Percentiles rank a stretch among this genome's conserved stretches.
phyloP scores from a whole-genome alignment of 225 moss, liverwort and hornwort species.

The Marchantia paleacea region DNA sequence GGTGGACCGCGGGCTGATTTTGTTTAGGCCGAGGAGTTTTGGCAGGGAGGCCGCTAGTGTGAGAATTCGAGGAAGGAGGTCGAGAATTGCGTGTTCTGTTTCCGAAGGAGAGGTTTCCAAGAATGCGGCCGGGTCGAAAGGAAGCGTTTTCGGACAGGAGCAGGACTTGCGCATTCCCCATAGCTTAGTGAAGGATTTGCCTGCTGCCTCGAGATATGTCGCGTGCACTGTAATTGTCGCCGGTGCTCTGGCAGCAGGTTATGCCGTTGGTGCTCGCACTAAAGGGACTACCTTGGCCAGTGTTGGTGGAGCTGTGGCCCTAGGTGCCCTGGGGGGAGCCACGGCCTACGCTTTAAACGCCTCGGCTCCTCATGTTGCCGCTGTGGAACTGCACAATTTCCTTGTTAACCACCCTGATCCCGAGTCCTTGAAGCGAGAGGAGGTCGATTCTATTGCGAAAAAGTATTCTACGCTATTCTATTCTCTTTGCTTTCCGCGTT shows the following conservation, averaged over 20 bases:
- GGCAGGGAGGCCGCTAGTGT: not conserved
- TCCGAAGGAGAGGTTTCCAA: conserved; percentile 16
- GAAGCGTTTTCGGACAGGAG: conserved; percentile 76
- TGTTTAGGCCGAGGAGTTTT: conserved; percentile 14
- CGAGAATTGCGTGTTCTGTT: conserved; percentile 28
- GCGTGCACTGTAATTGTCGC: conserved; percentile 76
- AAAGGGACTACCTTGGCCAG: conserved; percentile 54
- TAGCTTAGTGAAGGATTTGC: conserved; percentile 71
- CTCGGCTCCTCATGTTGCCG: conserved; percentile 75
- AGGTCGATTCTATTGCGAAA: conserved; percentile 63
- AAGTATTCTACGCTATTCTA: conserved; percentile 36
- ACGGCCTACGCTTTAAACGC: conserved; percentile 78
- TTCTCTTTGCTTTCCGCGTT: not conserved
- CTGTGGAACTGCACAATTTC: conserved; percentile 73
- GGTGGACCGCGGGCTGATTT: conserved; percentile 24
- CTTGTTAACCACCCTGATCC: conserved; percentile 79
- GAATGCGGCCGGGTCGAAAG: conserved; percentile 12
- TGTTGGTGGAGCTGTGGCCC: conserved; percentile 76
- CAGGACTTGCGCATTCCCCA: conserved; percentile 58
- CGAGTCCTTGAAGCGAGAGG: conserved; percentile 49
- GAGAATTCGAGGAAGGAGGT: conserved; percentile 14
- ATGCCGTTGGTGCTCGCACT: conserved; percentile 52
- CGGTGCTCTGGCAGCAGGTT: conserved; percentile 81
- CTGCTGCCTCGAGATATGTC: conserved; percentile 68
- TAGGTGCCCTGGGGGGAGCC: conserved; percentile 66